phyloP scores from a whole-genome alignment of 768 basidiomycete species.

The Leucocoprinus sp. region DNA sequence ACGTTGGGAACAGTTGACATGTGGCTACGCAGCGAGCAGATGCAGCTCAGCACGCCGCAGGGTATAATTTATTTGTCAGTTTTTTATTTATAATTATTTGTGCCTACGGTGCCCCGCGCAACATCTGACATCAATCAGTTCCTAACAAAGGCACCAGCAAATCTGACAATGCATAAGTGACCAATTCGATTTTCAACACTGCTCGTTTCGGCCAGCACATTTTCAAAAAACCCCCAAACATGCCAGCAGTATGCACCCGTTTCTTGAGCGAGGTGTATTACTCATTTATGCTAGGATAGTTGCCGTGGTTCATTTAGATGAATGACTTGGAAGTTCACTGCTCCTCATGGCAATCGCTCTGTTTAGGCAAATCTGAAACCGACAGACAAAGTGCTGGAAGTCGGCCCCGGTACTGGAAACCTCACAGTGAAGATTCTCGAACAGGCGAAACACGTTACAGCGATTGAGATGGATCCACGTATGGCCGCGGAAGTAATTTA shows the following conservation, averaged over 20 bases:
- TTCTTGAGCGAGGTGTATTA: background rate
- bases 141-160: conserved; percentile 38
- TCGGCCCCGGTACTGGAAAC: conserved; percentile 97
- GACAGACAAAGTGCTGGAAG: conserved; percentile 94
- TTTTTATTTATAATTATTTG: background rate
- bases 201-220: conserved; percentile 97
- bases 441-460: conserved; percentile 86
- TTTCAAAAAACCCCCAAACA: conserved; percentile 84
- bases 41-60: too few species aligned
- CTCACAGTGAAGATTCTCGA: conserved; percentile 90
- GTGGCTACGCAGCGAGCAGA: too few species aligned
- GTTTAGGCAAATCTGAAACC: conserved; percentile 92
- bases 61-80: too few species aligned
- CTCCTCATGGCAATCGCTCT: too few species aligned
- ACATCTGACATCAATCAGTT: conserved; percentile 64
- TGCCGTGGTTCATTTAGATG: conserved; percentile 28
- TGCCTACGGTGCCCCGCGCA: conserved; percentile 61
- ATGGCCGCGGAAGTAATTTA: conserved; percentile 94
- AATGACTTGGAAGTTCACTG: background rate
- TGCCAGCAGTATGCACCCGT: conserved; percentile 71
- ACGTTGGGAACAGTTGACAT: too few species aligned
- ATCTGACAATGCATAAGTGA: conserved; percentile 29
- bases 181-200: conserved; percentile 93
- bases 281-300: conserved; percentile 28
- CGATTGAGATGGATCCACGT: conserved; percentile 96